phyloP scores from a whole-genome alignment of 805 yeast species.

The Candida ovalis region DNA sequence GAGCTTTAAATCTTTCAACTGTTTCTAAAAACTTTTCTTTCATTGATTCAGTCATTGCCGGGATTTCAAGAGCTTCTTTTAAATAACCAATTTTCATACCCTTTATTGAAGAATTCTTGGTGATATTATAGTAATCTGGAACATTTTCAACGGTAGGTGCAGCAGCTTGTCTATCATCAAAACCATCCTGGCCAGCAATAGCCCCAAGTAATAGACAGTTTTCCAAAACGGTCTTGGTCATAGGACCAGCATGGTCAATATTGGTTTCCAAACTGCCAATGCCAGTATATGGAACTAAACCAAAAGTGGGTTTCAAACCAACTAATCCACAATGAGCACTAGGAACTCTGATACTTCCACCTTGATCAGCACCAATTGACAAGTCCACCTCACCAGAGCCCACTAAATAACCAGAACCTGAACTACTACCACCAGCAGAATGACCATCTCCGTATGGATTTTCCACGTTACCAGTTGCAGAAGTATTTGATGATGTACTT shows the following conservation, averaged over 20 bases:
- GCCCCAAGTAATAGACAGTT: conserved; percentile 31
- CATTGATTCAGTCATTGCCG: conserved; percentile 30
- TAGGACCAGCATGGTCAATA: conserved; percentile 37
- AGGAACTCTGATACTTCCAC: conserved; percentile 48
- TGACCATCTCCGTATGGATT: conserved; percentile 39
- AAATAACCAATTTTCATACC: conserved; percentile 33
- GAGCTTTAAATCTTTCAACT: conserved; percentile 24
- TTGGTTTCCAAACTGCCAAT: conserved; percentile 32
- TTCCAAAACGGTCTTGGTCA: conserved; percentile 34
- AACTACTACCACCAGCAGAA: conserved; percentile 44
- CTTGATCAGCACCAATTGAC: conserved; percentile 34
- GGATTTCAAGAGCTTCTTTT: conserved; percentile 33
- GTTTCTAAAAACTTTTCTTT: conserved; percentile 27
- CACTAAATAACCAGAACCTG: conserved; percentile 43
- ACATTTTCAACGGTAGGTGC: conserved; percentile 14
- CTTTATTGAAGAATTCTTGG: conserved; percentile 18
- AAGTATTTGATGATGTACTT: conserved; percentile 27
- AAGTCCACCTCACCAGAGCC: conserved; percentile 44
- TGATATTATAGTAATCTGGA: conserved; percentile 21
- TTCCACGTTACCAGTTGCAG: conserved; percentile 38
- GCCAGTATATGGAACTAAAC: conserved; percentile 38
- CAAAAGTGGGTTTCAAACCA: conserved; percentile 50
- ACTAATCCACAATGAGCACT: conserved; percentile 32
- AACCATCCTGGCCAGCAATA: conserved; percentile 35
- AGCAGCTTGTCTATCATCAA: conserved; percentile 29